Conservation (phyloP, 2,329 filamentous ascomycete species). For the Fusarium clavum region DNA sequence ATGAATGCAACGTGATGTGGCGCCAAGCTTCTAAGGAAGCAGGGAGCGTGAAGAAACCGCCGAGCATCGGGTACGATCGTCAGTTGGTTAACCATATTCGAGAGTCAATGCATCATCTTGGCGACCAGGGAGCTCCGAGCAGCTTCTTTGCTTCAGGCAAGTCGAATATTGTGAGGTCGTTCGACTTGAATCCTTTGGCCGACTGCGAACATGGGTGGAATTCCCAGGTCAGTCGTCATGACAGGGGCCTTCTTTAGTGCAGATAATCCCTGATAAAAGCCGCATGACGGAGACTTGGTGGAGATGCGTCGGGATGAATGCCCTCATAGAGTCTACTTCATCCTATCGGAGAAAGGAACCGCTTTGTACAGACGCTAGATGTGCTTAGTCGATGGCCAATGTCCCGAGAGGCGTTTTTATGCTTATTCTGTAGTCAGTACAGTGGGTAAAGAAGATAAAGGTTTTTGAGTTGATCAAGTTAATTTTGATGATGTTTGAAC, state of each 20-base stretch:
- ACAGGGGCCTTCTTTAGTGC: constrained; percentile 9
- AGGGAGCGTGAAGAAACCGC: constrained; percentile 1
- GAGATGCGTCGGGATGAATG: constrained; percentile 2
- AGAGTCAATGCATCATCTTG: neutral
- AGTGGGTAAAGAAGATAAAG: neutral
- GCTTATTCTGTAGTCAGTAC: constrained; percentile 30
- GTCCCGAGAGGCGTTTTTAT: constrained; percentile 31
- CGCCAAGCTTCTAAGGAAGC: constrained; percentile 6
- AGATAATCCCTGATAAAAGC: constrained; percentile 12
- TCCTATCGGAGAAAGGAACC: constrained; percentile 24
- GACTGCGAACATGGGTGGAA: neutral
- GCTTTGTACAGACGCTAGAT: neutral
- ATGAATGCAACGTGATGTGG: constrained; percentile 15
- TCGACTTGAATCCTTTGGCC: neutral
- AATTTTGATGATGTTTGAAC: neutral
- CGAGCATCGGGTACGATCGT: constrained; percentile 17
- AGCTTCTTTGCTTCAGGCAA: neutral
- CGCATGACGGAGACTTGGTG: constrained; percentile 15
- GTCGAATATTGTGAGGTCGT: neutral
- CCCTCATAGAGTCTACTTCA: neutral
- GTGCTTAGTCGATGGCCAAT: constrained; percentile 7
- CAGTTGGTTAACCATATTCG: constrained; percentile 4
- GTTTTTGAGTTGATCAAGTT: neutral
- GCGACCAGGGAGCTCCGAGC: neutral
- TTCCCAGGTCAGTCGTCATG: neutral